Evolutionary conservation across 164 flowering plant species (phyloP).

Genomic region (Stephania cephalantha): DNA sequence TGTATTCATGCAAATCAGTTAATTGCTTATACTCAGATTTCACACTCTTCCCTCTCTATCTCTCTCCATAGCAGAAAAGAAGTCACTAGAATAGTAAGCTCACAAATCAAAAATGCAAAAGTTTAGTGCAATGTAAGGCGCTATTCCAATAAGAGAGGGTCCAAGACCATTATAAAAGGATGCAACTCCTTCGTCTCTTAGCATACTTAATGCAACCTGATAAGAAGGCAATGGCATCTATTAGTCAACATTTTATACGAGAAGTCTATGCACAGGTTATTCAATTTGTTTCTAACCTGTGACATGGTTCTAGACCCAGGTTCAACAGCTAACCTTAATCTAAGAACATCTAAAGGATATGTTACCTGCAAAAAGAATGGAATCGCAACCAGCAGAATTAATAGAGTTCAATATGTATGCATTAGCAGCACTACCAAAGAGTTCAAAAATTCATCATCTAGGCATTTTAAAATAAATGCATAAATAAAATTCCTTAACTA

Average conservation of each 20-base stretch:
- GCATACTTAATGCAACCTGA: slow-evolving; percentile 86
- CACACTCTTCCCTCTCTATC: not conserved
- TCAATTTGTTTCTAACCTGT: slow-evolving; percentile 40
- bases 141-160: slow-evolving; percentile 93
- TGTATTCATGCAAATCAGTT: slow-evolving; percentile 16
- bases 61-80: slow-evolving; percentile 6
- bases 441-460: not conserved
- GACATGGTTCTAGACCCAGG: slow-evolving; percentile 79
- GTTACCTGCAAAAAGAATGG: slow-evolving; percentile 49
- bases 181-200: slow-evolving; percentile 81
- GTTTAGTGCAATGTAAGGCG: slow-evolving; percentile 97
- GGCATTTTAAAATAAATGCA: not conserved
- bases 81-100: slow-evolving; percentile 26
- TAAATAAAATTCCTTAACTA: not conserved
- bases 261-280: not conserved
- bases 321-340: slow-evolving; percentile 94
- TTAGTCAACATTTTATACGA: not conserved
- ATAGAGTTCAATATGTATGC: not conserved
- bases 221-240: slow-evolving; percentile 11
- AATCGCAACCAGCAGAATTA: not conserved
- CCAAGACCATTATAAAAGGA: slow-evolving; percentile 94
- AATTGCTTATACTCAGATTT: slow-evolving; percentile 4
- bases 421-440: not conserved
- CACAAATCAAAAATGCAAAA: slow-evolving; percentile 93
- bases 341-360: slow-evolving; percentile 89